Conservation (phyloP, 495 filamentous ascomycete genomes). For the Recurvomyces mirabilis region DNA sequence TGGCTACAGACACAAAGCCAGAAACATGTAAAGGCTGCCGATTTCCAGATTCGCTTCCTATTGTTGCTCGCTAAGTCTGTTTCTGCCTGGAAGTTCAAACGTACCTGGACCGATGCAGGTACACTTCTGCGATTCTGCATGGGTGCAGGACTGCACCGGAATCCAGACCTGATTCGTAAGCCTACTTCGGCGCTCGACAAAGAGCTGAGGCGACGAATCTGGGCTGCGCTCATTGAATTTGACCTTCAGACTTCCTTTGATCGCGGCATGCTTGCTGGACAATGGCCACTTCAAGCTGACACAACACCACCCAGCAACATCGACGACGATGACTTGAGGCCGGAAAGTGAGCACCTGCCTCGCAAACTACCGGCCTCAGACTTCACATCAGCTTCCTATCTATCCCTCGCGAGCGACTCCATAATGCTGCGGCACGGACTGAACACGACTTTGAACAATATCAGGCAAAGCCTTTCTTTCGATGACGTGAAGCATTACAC, state of each 20-base stretch:
- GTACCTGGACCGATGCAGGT: slow-evolving; percentile 19
- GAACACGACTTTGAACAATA: slow-evolving; percentile 18
- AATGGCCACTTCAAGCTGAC: slow-evolving; percentile 16
- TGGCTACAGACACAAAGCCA: slow-evolving; percentile 22
- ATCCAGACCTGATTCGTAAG: slow-evolving; percentile 17
- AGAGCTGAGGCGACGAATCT: slow-evolving; percentile 20
- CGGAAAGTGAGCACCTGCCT: slow-evolving; percentile 4
- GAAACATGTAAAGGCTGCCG: slow-evolving; percentile 19
- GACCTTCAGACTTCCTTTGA: slow-evolving; percentile 21
- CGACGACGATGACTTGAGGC: slow-evolving; percentile 16
- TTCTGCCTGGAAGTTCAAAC: slow-evolving; percentile 17
- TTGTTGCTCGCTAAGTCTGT: slow-evolving; percentile 8
- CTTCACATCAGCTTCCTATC: slow-evolving; percentile 11
- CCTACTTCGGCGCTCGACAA: slow-evolving; percentile 20
- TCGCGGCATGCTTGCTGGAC: slow-evolving; percentile 18
- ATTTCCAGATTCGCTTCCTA: slow-evolving; percentile 22
- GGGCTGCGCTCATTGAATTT: slow-evolving; percentile 18
- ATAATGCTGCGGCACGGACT: slow-evolving; percentile 14
- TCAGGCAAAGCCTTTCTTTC: slow-evolving; percentile 15
- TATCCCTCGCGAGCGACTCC: slow-evolving; percentile 10
- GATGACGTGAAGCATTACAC: slow-evolving; percentile 20
- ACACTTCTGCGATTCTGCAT: slow-evolving; percentile 20
- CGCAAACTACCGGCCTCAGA: slow-evolving; percentile 1
- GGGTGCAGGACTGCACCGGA: slow-evolving; percentile 22
- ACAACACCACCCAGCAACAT: slow-evolving; percentile 17